These are phyloP conservation scores for Solanum rostratum DNA, from an alignment of 257 asterid species.

Conservation along the genomic window DNA sequence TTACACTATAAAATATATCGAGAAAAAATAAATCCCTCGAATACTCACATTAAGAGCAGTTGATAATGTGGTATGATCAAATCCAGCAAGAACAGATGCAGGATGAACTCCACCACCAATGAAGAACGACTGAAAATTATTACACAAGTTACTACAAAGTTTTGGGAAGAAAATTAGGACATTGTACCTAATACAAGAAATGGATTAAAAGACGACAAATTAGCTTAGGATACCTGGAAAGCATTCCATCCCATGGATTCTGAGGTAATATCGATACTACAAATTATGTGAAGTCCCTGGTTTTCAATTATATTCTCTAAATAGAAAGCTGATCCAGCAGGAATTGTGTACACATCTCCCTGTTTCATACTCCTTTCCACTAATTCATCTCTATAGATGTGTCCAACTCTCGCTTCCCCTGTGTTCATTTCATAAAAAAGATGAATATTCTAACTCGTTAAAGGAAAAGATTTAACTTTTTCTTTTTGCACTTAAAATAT, in stretches of 20 bases:
- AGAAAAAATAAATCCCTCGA: neutral
- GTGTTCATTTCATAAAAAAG: neutral
- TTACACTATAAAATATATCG: neutral
- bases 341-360: neutral
- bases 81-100: constrained; percentile 64
- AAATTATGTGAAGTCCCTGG: neutral
- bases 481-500: neutral
- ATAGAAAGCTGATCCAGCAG: neutral
- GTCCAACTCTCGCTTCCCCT: neutral
- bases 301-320: neutral
- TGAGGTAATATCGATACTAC: neutral
- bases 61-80: constrained; percentile 19
- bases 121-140: constrained; percentile 47
- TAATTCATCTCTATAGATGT: neutral
- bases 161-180: neutral
- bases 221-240: constrained; percentile 38
- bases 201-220: neutral
- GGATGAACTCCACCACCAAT: constrained; percentile 59
- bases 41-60: constrained; percentile 63
- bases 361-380: neutral
- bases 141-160: neutral
- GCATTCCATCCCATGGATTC: constrained; percentile 3
- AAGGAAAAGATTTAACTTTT: neutral
- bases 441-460: neutral
- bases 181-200: neutral